Base-by-base conservation (phyloP, 2,329 filamentous ascomycete species). In the Cercospora sesami region DNA sequence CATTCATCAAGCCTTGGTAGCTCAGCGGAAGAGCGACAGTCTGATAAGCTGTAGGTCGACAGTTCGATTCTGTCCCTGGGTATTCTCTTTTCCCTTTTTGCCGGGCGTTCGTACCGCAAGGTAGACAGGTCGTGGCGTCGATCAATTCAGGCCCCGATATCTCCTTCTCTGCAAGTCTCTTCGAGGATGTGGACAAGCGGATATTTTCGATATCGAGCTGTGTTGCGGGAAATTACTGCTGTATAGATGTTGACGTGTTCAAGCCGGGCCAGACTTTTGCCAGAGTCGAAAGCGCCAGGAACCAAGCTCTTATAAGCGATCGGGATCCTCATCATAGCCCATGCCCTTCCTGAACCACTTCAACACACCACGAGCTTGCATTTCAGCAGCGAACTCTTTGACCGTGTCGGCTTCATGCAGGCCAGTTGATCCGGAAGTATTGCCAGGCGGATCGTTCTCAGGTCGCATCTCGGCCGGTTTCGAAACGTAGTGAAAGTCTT, bases 321-420 rank as follows among this genome's bases (percentile, higher is more conserved):
- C 71, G 18, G 72, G 68, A 28, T 69, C 68, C 6, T 70, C 72
- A 58, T 69, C 65, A 60, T 75, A 89, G 12, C 88, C 88, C 90
- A 92, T 92, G 0, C 84, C 89, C 59, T 81, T 84, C 73, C 86
- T 86, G 89, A 89, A 92, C 90, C 90, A 93, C 0, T 74, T 76
- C 71, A 82, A 82, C 5, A 91, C 77, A 0, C 88, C 88, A 59
- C 84, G 82, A 39, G 81, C 75, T 64, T 88, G 83, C 89, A 92
- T 91, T 18, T 82, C 78, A 30, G 78, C 78, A 0, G 85, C 88
- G 78, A 92, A 92, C 12, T 88, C 87, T 70, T 87, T 86, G 5
- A 91, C 86, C 1, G 86, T 86, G 3, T 84, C 84, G 1, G 88
- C 85, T 77, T 92, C 90, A 60, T 85, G 75, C 5, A 84, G 71